A percentile compares a stretch with the other conserved stretches of the same genome.
Evolutionary conservation across 2,329 filamentous ascomycete species (phyloP).

Genomic region (Aspergillus fischeri): DNA sequence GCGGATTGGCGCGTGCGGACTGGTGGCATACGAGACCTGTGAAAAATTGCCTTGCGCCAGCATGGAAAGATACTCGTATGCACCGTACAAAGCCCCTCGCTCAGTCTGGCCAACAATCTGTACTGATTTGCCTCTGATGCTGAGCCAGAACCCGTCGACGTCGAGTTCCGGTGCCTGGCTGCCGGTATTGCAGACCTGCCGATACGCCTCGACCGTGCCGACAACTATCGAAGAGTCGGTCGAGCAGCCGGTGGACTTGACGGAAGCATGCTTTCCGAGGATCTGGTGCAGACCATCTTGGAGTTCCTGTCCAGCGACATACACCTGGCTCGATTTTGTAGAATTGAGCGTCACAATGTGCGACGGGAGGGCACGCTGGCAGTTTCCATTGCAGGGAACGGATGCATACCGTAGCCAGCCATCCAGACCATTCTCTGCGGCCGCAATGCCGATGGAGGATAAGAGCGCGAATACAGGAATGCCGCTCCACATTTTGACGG

Average conservation of each 20-base stretch:
- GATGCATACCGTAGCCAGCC: conserved; percentile 64
- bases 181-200: conserved; percentile 16
- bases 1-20: conserved; percentile 58
- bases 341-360: conserved; percentile 53
- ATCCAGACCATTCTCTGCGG: conserved; percentile 57
- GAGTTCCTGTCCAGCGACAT: conserved; percentile 57
- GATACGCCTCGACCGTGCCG: conserved; percentile 30
- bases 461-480: conserved; percentile 1
- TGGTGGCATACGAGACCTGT: conserved; percentile 47
- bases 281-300: conserved; percentile 56
- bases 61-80: conserved; percentile 64
- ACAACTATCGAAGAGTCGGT: conserved; percentile 22
- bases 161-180: conserved; percentile 23
- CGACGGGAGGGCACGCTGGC: conserved; percentile 43
- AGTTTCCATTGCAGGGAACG: conserved; percentile 38
- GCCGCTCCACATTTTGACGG: neutral
- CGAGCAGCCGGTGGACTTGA: conserved; percentile 25
- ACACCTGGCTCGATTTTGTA: conserved; percentile 53
- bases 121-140: conserved; percentile 44
- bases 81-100: conserved; percentile 63
- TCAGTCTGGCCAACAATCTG: conserved; percentile 63
- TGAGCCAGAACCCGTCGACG: conserved; percentile 57
- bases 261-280: conserved; percentile 46
- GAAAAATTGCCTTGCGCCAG: conserved; percentile 58
- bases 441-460: conserved; percentile 5